A percentile compares a stretch with the other conserved stretches of the same genome.
Evolutionary conservation across 495 filamentous ascomycete genomes (phyloP).

Genomic region (Penicillium subrubescens): DNA sequence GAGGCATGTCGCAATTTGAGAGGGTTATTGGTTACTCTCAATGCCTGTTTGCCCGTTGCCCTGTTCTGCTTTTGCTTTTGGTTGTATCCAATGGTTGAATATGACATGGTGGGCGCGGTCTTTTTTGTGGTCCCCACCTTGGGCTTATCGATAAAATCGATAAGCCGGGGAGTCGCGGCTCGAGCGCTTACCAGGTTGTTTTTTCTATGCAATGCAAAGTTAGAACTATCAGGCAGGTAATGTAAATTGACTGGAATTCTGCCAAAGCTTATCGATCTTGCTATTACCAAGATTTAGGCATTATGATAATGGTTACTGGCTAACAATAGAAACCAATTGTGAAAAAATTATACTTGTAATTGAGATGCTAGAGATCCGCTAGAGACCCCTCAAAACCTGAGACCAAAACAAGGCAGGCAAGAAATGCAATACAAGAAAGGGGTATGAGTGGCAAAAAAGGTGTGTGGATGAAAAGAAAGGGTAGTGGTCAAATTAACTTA

Average conservation of each 20-base stretch:
- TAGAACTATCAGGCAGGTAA: neutral
- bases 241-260: too few relatives aligned
- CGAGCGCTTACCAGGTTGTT: neutral
- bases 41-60: slow-evolving; percentile 4
- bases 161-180: neutral
- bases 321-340: neutral
- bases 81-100: neutral
- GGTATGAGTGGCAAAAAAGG: slow-evolving; percentile 29
- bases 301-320: neutral
- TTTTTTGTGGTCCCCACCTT: slow-evolving; percentile 12
- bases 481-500: slow-evolving; percentile 33
- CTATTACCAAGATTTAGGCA: neutral
- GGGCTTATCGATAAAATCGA: slow-evolving; percentile 17
- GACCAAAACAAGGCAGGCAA: slow-evolving; percentile 32
- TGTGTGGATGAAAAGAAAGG: slow-evolving; percentile 21
- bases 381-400: slow-evolving; percentile 22
- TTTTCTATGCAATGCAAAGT: neutral
- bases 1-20: slow-evolving; percentile 7
- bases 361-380: slow-evolving; percentile 27
- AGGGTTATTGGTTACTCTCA: neutral
- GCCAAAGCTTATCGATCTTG: neutral
- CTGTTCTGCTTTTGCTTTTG: neutral
- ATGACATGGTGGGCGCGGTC: neutral
- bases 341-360: slow-evolving; percentile 15
- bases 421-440: slow-evolving; percentile 35